These are phyloP conservation scores for Neonectria neomacrospora DNA, from an alignment of 2,329 filamentous ascomycete genomes.

Conservation along the genomic window DNA sequence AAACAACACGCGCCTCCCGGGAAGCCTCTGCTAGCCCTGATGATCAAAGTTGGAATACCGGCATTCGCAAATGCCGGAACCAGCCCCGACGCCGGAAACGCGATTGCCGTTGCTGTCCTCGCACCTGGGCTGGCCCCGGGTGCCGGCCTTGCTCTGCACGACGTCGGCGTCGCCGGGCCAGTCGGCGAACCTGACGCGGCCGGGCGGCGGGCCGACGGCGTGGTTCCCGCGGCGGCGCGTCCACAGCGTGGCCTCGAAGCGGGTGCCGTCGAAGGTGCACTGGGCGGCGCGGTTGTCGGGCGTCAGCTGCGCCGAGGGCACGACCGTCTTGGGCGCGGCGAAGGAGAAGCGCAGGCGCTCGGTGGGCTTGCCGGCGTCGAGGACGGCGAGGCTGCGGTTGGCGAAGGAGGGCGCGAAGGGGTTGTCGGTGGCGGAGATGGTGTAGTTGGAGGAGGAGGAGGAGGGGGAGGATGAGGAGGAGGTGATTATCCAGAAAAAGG, in stretches of 20 bases:
- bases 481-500: slow-evolving; percentile 71
- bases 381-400: slow-evolving; percentile 60
- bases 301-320: slow-evolving; percentile 58
- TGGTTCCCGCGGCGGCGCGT: slow-evolving; percentile 54
- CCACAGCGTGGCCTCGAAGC: slow-evolving; percentile 68
- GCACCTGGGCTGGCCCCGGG: slow-evolving; percentile 63
- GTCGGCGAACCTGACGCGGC: slow-evolving; percentile 46
- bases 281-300: slow-evolving; percentile 56
- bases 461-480: slow-evolving; percentile 34
- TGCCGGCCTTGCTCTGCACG: slow-evolving; percentile 57
- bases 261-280: slow-evolving; percentile 69
- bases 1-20: not conserved
- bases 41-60: slow-evolving; percentile 51
- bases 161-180: slow-evolving; percentile 72
- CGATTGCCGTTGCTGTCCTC: slow-evolving; percentile 51
- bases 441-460: slow-evolving; percentile 54
- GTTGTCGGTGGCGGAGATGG: slow-evolving; percentile 66
- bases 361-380: slow-evolving; percentile 57
- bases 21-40: not conserved
- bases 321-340: slow-evolving; percentile 62
- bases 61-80: slow-evolving; percentile 52
- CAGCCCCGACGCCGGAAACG: slow-evolving; percentile 53
- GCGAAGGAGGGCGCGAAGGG: slow-evolving; percentile 67
- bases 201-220: slow-evolving; percentile 32
- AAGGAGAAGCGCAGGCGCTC: slow-evolving; percentile 71